Percentiles rank a stretch among this genome's conserved stretches.
phyloP scores from a whole-genome alignment of 2,329 filamentous ascomycete genomes.

The Colletotrichum coccodes region DNA sequence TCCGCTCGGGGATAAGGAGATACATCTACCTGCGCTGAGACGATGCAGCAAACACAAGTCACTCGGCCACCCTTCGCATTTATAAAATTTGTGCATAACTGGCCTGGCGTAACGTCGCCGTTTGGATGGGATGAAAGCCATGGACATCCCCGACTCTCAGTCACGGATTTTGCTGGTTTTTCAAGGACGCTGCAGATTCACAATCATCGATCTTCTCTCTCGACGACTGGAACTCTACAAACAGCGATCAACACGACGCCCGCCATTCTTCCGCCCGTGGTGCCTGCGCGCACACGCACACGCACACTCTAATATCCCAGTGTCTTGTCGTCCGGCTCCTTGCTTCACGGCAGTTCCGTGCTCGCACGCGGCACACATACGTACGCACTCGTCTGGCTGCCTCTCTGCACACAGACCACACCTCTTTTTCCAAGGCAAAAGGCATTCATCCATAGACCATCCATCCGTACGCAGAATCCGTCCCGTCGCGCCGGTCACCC shows the following conservation, averaged over 20 bases:
- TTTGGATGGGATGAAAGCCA: constrained; percentile 26
- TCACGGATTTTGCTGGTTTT: neutral
- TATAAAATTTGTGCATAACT: constrained; percentile 18
- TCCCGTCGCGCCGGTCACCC: constrained; percentile 9
- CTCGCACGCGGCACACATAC: neutral
- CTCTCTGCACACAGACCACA: neutral
- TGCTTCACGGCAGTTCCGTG: neutral
- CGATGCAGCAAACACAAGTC: neutral
- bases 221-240: constrained; percentile 4
- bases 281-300: neutral
- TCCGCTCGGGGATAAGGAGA: neutral
- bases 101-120: constrained; percentile 8
- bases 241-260: neutral
- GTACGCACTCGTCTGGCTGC: neutral
- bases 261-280: neutral
- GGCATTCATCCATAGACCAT: neutral
- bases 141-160: constrained; percentile 20
- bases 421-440: neutral
- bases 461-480: neutral
- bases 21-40: neutral
- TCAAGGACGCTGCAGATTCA: neutral
- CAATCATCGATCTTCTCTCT: constrained; percentile 1
- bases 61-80: constrained; percentile 13
- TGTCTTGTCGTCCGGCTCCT: neutral
- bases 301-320: neutral